Conservation (phyloP, 2,329 filamentous ascomycete species). For the Aspergillus melleus region DNA sequence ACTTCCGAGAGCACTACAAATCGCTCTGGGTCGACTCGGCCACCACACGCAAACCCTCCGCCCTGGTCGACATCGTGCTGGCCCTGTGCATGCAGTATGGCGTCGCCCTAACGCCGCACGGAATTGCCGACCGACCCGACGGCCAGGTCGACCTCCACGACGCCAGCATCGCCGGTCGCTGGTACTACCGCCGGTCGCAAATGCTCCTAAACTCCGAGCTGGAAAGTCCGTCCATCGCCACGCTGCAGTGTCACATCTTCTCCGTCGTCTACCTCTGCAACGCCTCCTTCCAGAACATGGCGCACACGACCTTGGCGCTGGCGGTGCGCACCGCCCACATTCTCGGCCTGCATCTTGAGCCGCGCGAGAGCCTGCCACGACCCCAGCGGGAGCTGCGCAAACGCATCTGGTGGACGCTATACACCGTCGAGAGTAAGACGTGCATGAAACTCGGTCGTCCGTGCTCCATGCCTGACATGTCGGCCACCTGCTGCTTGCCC, state of each 20-base stretch:
- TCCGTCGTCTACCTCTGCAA: slow-evolving; percentile 49
- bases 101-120: slow-evolving; percentile 13
- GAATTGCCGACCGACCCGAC: not conserved
- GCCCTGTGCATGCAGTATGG: slow-evolving; percentile 55
- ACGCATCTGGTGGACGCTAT: slow-evolving; percentile 56
- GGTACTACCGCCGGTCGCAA: slow-evolving; percentile 51
- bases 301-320: slow-evolving; percentile 41
- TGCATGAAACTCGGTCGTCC: slow-evolving; percentile 52
- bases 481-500: slow-evolving; percentile 41
- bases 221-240: slow-evolving; percentile 50
- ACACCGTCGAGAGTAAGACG: slow-evolving; percentile 49
- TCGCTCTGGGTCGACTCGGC: slow-evolving; percentile 38
- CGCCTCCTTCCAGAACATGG: slow-evolving; percentile 52
- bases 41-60: slow-evolving; percentile 43
- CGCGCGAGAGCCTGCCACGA: slow-evolving; percentile 34
- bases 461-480: slow-evolving; percentile 34
- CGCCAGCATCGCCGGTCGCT: slow-evolving; percentile 46
- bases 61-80: slow-evolving; percentile 54
- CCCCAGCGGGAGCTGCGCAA: slow-evolving; percentile 47
- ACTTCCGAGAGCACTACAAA: slow-evolving; percentile 47
- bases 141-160: slow-evolving; percentile 23
- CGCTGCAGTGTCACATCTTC: slow-evolving; percentile 52
- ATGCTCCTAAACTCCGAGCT: slow-evolving; percentile 46
- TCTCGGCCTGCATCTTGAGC: slow-evolving; percentile 52
- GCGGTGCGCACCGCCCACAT: slow-evolving; percentile 50